phyloP scores from a whole-genome alignment of 345 rosid species.

The Salix viminalis region DNA sequence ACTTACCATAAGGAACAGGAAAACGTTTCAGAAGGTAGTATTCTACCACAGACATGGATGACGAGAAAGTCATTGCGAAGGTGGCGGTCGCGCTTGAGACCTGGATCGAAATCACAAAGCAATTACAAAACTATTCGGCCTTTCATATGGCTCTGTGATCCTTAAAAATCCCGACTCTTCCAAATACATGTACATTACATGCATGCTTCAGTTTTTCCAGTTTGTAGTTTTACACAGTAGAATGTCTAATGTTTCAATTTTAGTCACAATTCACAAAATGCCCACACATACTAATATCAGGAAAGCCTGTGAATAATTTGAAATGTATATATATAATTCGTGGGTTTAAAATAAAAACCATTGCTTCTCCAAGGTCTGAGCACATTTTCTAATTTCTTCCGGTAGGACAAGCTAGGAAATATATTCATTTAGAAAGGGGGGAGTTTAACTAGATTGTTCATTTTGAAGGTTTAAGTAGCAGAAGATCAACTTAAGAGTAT shows the following conservation, averaged over 20 bases:
- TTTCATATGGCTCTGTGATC: background rate
- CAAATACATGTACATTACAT: too few relatives aligned
- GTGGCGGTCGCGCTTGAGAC: slow-evolving; percentile 62
- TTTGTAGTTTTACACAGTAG: background rate
- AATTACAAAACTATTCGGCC: background rate
- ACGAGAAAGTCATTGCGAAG: slow-evolving; percentile 53
- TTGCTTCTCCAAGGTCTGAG: too few relatives aligned
- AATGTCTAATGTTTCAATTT: too few relatives aligned
- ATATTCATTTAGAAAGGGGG: too few relatives aligned
- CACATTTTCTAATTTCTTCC: too few relatives aligned
- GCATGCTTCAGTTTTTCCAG: background rate
- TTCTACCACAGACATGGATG: slow-evolving; percentile 59
- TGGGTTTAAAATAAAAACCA: too few relatives aligned
- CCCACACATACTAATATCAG: too few relatives aligned
- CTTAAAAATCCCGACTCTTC: background rate
- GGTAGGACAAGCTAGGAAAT: too few relatives aligned
- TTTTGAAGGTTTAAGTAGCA: too few relatives aligned
- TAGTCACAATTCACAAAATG: background rate
- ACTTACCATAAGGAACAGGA: slow-evolving; percentile 48
- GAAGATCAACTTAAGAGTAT: background rate
- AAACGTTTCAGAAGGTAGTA: slow-evolving; percentile 54
- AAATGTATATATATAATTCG: too few relatives aligned
- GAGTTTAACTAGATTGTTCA: too few relatives aligned
- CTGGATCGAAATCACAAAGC: slow-evolving; percentile 21
- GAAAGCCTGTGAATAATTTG: too few relatives aligned